Evolutionary conservation across 106 monocot species (phyloP).

Genomic region (Triglochin maritima): DNA sequence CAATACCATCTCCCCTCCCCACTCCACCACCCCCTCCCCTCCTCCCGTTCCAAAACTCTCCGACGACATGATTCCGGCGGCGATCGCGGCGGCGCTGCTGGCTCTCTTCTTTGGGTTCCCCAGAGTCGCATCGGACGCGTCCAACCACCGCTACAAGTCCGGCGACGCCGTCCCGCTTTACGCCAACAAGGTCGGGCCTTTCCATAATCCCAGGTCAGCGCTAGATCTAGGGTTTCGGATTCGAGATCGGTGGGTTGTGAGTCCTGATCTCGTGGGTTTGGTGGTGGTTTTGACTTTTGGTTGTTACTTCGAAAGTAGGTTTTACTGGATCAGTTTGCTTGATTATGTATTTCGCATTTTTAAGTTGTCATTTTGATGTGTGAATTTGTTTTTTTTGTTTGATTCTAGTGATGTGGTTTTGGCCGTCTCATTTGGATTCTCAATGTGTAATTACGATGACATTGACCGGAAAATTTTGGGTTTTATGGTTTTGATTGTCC

Average conservation of each 20-base stretch:
- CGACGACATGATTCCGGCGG: constrained; percentile 1
- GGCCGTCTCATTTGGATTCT: neutral
- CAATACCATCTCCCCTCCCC: neutral
- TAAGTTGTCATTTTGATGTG: too few species aligned
- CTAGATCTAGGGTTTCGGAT: neutral
- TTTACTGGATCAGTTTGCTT: too few species aligned
- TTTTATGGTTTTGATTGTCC: neutral
- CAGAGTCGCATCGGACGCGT: constrained; percentile 37
- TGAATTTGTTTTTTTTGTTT: too few species aligned
- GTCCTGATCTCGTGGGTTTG: too few species aligned
- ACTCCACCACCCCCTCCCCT: neutral
- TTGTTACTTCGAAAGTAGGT: too few species aligned
- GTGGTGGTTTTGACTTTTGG: too few species aligned
- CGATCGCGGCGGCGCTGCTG: constrained; percentile 6
- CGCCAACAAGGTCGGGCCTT: constrained; percentile 68
- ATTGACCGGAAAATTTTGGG: neutral
- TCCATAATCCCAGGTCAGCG: constrained; percentile 55
- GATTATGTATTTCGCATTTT: too few species aligned
- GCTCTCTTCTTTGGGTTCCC: constrained; percentile 8
- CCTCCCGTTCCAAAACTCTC: neutral
- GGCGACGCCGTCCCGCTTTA: constrained; percentile 53
- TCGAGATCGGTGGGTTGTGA: too few species aligned
- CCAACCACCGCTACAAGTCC: constrained; percentile 45
- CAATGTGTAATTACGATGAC: neutral
- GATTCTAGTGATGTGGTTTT: too few species aligned